Percentiles rank a stretch among this genome's conserved stretches.
phyloP scores from a whole-genome alignment of 2,329 filamentous ascomycete species.

The Ambrosiella cleistominuta region DNA sequence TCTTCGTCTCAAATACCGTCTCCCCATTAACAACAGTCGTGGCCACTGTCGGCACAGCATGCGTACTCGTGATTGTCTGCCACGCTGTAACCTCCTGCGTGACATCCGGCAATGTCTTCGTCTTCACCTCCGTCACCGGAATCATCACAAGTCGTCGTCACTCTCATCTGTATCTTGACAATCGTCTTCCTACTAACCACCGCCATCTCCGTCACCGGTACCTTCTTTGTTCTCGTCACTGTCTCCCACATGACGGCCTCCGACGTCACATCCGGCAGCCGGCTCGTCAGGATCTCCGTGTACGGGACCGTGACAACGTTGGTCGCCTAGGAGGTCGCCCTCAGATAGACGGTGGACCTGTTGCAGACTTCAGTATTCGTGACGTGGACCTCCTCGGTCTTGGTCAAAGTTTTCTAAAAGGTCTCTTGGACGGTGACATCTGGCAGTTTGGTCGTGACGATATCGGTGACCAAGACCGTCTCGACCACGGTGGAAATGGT shows the following conservation, averaged over 20 bases:
- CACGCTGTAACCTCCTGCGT: background rate
- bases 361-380: background rate
- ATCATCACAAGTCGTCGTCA: slow-evolving; percentile 3
- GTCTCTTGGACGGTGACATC: slow-evolving; percentile 2
- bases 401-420: slow-evolving; percentile 1
- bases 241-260: background rate
- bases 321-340: background rate
- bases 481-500: slow-evolving; percentile 7
- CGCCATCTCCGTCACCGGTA: background rate
- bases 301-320: background rate
- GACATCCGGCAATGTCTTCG: slow-evolving; percentile 4
- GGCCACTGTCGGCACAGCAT: background rate
- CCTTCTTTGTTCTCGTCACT: background rate
- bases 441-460: slow-evolving; percentile 5
- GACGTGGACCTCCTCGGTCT: background rate
- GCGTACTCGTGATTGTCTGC: background rate
- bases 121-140: background rate
- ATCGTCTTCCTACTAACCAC: slow-evolving; percentile 2
- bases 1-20: slow-evolving; percentile 8
- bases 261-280: slow-evolving; percentile 4
- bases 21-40: slow-evolving; percentile 4
- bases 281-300: slow-evolving; percentile 2
- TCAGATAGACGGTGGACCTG: slow-evolving; percentile 1
- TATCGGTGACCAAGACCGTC: slow-evolving; percentile 4
- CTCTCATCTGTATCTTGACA: background rate